Percentiles rank a stretch among this genome's conserved stretches.
These are phyloP conservation scores for Tetrastigma voinierianum DNA, from an alignment of 164 flowering plant genomes.

Conservation along the genomic window DNA sequence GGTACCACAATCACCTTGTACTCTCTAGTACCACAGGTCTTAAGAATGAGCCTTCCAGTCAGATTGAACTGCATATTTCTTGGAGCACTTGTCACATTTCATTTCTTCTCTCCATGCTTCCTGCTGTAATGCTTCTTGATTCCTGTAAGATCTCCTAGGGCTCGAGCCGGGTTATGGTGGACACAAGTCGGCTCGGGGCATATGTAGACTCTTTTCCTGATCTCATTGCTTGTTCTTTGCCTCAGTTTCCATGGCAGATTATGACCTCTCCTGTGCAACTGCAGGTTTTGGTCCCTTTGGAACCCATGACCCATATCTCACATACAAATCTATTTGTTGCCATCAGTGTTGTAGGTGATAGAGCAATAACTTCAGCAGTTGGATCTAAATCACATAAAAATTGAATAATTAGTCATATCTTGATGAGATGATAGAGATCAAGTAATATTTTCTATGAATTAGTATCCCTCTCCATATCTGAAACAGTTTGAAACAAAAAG, in stretches of 20 bases:
- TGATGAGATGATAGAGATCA: too few relatives aligned
- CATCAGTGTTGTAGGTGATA: slow-evolving; percentile 69
- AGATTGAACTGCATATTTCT: slow-evolving; percentile 70
- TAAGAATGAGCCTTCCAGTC: slow-evolving; percentile 78
- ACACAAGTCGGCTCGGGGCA: slow-evolving; percentile 70
- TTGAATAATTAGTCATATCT: not conserved
- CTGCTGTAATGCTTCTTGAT: slow-evolving; percentile 73
- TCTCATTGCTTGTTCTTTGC: slow-evolving; percentile 50
- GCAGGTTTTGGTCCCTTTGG: slow-evolving; percentile 75
- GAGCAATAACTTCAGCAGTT: slow-evolving; percentile 64
- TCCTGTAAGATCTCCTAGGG: slow-evolving; percentile 71
- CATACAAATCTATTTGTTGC: slow-evolving; percentile 68
- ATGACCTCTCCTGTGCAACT: slow-evolving; percentile 67
- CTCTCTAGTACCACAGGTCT: slow-evolving; percentile 70
- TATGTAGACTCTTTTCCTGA: slow-evolving; percentile 55
- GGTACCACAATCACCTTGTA: slow-evolving; percentile 74
- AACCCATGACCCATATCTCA: slow-evolving; percentile 72
- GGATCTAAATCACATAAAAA: slow-evolving; percentile 41
- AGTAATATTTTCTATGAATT: not conserved
- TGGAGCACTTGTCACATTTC: slow-evolving; percentile 77
- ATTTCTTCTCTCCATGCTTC: slow-evolving; percentile 76
- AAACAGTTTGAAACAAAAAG: slow-evolving; percentile 12
- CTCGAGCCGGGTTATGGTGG: slow-evolving; percentile 68
- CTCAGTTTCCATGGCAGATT: slow-evolving; percentile 76
- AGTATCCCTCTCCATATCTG: not conserved